Conservation (phyloP, 1,284 basidiomycete genomes). For the Irpex lacteus region DNA sequence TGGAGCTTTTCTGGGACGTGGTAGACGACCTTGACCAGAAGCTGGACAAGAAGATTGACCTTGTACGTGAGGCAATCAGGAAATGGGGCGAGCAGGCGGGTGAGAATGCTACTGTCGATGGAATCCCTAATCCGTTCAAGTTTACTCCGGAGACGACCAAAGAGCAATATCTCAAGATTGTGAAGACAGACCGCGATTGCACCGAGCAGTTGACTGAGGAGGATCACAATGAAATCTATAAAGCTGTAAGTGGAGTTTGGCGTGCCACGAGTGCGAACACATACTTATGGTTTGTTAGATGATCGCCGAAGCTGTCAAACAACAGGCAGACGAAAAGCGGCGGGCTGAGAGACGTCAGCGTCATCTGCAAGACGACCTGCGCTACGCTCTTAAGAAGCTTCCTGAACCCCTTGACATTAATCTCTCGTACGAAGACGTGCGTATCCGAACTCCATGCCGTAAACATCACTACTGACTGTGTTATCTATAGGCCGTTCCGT, state of each 20-base stretch:
- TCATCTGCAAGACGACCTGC: constrained; percentile 91
- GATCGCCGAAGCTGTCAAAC: constrained; percentile 66
- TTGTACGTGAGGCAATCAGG: constrained; percentile 61
- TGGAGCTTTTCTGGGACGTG: constrained; percentile 95
- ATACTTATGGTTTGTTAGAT: constrained; percentile 44
- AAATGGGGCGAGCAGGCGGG: constrained; percentile 37
- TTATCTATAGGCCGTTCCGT: constrained; percentile 55
- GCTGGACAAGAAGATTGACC: constrained; percentile 72
- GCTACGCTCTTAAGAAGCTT: constrained; percentile 92
- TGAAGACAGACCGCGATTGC: constrained; percentile 50
- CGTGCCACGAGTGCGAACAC: not conserved
- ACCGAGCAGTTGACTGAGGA: constrained; percentile 46
- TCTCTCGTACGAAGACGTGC: constrained; percentile 75
- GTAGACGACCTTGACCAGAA: constrained; percentile 87
- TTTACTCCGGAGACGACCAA: constrained; percentile 57
- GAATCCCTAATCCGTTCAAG: constrained; percentile 42
- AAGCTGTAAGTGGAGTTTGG: constrained; percentile 50
- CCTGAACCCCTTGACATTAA: constrained; percentile 75
- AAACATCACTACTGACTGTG: not conserved
- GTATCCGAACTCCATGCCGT: constrained; percentile 18
- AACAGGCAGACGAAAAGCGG: constrained; percentile 77
- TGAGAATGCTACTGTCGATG: constrained; percentile 27
- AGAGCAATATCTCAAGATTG: constrained; percentile 57
- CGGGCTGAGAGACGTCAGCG: constrained; percentile 81
- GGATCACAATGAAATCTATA: constrained; percentile 62